A percentile compares a stretch with the other conserved stretches of the same genome.
Evolutionary conservation across 1,284 basidiomycete genomes (phyloP).

Genomic region (Amylostereum areolatum): DNA sequence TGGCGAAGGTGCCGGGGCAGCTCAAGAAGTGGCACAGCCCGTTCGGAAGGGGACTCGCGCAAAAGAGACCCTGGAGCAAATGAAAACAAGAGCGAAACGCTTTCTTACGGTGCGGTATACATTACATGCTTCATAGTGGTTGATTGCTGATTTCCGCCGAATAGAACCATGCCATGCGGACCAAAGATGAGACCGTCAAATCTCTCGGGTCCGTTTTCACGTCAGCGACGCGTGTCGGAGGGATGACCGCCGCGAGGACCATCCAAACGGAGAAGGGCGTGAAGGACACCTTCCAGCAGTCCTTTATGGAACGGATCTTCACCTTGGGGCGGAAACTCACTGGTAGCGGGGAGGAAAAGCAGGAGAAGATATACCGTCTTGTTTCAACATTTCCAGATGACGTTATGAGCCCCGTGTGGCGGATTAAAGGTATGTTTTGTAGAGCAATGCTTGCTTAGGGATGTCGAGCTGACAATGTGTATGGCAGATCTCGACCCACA

Average conservation of each 20-base stretch:
- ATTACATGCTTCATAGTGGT: no score
- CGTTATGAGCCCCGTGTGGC: slow-evolving; percentile 13
- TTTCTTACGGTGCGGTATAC: no score
- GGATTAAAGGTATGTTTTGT: slow-evolving; percentile 14
- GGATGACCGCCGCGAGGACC: background rate
- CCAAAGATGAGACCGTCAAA: background rate
- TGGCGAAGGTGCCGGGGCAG: no score
- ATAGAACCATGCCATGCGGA: background rate
- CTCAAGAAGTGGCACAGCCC: no score
- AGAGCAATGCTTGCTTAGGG: background rate
- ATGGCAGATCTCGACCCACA: slow-evolving; percentile 24
- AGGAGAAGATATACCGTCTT: background rate
- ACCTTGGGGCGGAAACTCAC: background rate
- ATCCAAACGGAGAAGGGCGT: background rate
- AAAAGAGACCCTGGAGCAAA: no score
- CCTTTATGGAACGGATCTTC: slow-evolving; percentile 1
- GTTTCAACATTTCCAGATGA: background rate
- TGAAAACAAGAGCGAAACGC: no score
- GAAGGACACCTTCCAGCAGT: background rate
- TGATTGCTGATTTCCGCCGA: no score
- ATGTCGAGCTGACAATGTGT: background rate
- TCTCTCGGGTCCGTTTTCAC: background rate
- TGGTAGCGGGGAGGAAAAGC: background rate
- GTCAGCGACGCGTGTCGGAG: background rate
- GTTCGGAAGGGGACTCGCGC: no score